phyloP scores from a whole-genome alignment of 345 rosid species.

The Euphorbia lathyris region DNA sequence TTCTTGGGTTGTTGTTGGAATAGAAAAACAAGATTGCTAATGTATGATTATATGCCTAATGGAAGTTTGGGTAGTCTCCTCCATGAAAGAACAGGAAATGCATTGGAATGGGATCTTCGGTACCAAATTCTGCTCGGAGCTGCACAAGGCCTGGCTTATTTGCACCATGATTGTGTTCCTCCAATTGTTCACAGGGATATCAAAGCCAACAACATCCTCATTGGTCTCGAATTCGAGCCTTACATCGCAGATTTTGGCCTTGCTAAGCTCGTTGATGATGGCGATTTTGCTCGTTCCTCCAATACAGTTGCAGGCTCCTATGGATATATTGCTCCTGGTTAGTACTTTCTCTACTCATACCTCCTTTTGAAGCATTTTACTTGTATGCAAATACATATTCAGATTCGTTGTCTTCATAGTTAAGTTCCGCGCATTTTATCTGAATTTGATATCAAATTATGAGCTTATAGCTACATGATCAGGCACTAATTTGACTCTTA shows the following conservation, averaged over 20 bases:
- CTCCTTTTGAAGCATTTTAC: not conserved
- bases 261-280: constrained; percentile 90
- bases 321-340: constrained; percentile 98
- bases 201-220: constrained; percentile 86
- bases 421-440: no score
- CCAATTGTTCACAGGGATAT: constrained; percentile 93
- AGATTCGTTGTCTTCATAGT: not conserved
- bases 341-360: not conserved
- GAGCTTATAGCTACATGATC: not conserved
- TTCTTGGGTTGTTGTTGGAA: constrained; percentile 96
- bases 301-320: constrained; percentile 90
- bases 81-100: constrained; percentile 65
- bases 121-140: constrained; percentile 82
- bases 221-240: constrained; percentile 87
- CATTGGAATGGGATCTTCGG: constrained; percentile 89
- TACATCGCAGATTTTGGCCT: constrained; percentile 98
- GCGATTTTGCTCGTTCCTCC: constrained; percentile 77
- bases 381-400: not conserved
- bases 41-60: constrained; percentile 96
- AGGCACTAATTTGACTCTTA: not conserved
- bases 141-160: constrained; percentile 85
- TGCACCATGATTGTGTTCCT: constrained; percentile 95
- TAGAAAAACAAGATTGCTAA: constrained; percentile 63
- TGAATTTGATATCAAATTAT: not conserved
- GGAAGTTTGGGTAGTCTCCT: constrained; percentile 91